Conservation (phyloP, 371 early-diverging fungal species). For the Rozella allomycis region DNA sequence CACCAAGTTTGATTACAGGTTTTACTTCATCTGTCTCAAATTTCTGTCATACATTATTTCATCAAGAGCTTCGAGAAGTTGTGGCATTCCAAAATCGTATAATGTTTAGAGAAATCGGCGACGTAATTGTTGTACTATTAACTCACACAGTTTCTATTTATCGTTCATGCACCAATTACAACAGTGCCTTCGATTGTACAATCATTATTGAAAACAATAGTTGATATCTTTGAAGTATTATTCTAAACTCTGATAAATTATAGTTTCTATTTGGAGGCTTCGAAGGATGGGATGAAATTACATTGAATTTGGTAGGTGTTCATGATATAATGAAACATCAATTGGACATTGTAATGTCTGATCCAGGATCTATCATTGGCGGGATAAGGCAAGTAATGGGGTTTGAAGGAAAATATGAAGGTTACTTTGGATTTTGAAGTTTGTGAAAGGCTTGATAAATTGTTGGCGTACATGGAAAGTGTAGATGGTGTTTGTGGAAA, state of each 20-base stretch:
- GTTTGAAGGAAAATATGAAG: too few species aligned
- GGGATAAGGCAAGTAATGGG: too few species aligned
- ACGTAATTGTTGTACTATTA: conserved; percentile 7
- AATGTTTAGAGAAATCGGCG: conserved; percentile 18
- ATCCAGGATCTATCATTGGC: too few species aligned
- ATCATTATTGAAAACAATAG: conserved; percentile 18
- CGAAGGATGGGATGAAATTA: conserved; percentile 24
- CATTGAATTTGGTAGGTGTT: conserved; percentile 23
- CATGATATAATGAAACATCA: not conserved
- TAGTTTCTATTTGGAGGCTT: conserved; percentile 23
- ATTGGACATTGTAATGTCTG: not conserved
- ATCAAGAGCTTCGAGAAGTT: conserved; percentile 23
- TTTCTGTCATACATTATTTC: conserved; percentile 22
- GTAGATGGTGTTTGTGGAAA: conserved; percentile 30
- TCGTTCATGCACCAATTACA: conserved; percentile 18
- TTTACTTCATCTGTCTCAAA: conserved; percentile 27
- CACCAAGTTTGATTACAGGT: conserved; percentile 16
- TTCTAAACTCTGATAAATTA: not conserved
- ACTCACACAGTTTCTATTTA: conserved; percentile 17
- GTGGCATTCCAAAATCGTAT: conserved; percentile 14
- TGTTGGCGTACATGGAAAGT: conserved; percentile 22
- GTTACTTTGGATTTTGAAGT: conserved; percentile 10
- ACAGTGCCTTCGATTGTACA: conserved; percentile 13
- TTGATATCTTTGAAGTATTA: conserved; percentile 18
- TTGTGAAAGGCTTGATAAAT: conserved; percentile 22